Evolutionary conservation across 306 rosid species (phyloP), one percentile per base, ranked within the genome.

Genomic region (Vigna radiata): DNA sequence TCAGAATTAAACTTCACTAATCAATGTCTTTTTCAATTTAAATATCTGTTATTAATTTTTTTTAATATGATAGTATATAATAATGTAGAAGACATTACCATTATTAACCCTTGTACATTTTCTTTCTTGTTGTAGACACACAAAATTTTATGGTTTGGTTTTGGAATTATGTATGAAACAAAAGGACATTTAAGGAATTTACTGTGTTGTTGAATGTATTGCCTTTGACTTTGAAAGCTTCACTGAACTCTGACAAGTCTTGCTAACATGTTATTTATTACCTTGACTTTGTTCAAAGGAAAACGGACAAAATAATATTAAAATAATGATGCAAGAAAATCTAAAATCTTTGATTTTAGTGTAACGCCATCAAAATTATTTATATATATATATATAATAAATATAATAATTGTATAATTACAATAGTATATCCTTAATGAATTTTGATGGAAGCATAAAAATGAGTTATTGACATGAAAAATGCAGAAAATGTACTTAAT

Each of bases 161-260:
- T 14, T 41, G 27, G 23, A 17, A 9, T 53, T 65, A 53, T 15
- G 39, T 65, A 15, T 1, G 12, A 66, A 49, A 21, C 83, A 62
- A 11, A 63, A 71, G 78, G 73, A 18, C 67, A 50, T 37, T 62
- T 69, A 29, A 52, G 73, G 23, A 72, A 52, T 21, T 1, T 25
- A 33, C 33, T 7, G 8, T 12, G 12, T 23, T 21, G 6, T 23
- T 21, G 21, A 33, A 33, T 58, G 23, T 52, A 17, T 1, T 53
- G 10, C 9, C 41, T 61, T 72, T 72, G 74, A 79, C 79, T 41
- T 72, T 79, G 19, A 49, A 10, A n/a, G n/a, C n/a, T n/a, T n/a
- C n/a, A 36, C 27, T 44, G 15, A 63, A 25, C 78, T 72, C 43
- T 62, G 68, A 72, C 68, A 17, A 63, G 9, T 79, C 73, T 61